Conservation (phyloP, 495 filamentous ascomycete species). For the Penicillium maclennaniae region DNA sequence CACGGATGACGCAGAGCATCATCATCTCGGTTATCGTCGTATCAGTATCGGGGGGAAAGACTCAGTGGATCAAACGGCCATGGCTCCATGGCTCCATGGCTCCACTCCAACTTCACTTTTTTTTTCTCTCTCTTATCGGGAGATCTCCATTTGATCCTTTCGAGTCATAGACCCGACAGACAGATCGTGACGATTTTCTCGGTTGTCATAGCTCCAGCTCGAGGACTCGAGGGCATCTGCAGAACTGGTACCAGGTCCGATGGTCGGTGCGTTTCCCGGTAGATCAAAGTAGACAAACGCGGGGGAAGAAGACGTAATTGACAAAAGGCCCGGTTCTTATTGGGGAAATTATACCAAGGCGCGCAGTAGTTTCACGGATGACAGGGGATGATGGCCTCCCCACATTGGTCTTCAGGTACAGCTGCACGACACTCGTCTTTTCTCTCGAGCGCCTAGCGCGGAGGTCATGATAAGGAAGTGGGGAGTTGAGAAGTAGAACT, state of each 20-base stretch:
- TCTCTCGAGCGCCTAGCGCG: slow-evolving; percentile 14
- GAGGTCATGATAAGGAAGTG: slow-evolving; percentile 14
- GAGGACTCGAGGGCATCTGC: not conserved
- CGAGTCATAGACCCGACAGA: not conserved
- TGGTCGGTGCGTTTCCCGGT: not conserved
- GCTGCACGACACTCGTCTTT: slow-evolving; percentile 9
- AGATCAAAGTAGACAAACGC: slow-evolving; percentile 9
- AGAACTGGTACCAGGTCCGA: not conserved
- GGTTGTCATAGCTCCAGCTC: not conserved
- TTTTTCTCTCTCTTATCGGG: slow-evolving; percentile 6
- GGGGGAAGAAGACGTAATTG: slow-evolving; percentile 4
- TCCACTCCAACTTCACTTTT: slow-evolving; percentile 4
- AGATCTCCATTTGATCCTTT: slow-evolving; percentile 1
- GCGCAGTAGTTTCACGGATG: not conserved
- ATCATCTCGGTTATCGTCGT: not conserved
- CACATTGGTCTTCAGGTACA: slow-evolving; percentile 12
- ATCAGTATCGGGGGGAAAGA: slow-evolving; percentile 1
- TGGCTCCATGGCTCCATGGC: no score
- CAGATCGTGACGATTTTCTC: not conserved
- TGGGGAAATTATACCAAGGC: not conserved
- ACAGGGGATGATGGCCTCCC: not conserved
- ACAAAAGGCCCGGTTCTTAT: slow-evolving; percentile 3
- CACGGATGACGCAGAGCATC: not conserved
- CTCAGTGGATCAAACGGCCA: no score
- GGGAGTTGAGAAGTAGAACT: not conserved